A percentile compares a stretch with the other conserved stretches of the same genome.
These are phyloP conservation scores for Candolleomyces efflorescens DNA, from an alignment of 768 basidiomycete genomes.

Conservation along the genomic window DNA sequence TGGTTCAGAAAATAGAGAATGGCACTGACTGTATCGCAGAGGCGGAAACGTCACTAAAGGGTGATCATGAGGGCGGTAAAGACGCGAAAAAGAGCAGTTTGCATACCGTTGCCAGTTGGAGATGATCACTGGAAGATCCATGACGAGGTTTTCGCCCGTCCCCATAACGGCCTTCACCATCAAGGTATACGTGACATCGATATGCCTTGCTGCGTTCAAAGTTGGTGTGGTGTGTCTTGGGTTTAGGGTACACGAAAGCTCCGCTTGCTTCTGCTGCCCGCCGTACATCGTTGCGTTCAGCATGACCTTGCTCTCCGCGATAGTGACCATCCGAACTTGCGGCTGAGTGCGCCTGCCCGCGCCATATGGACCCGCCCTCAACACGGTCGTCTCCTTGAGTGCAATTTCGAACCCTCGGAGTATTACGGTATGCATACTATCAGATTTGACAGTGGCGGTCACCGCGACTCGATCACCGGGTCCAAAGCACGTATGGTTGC, in stretches of 20 bases:
- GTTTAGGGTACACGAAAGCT: conserved; percentile 67
- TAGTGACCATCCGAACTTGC: conserved; percentile 45
- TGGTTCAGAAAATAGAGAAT: not conserved
- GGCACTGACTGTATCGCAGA: not conserved
- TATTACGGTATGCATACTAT: conserved; percentile 60
- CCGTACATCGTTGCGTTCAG: conserved; percentile 73
- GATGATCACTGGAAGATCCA: conserved; percentile 77
- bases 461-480: conserved; percentile 80
- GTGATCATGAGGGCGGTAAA: not conserved
- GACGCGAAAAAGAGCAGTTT: conserved; percentile 23
- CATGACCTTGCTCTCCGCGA: conserved; percentile 69
- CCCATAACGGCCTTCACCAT: conserved; percentile 76
- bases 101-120: conserved; percentile 80
- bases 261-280: conserved; percentile 66
- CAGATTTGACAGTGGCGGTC: conserved; percentile 68
- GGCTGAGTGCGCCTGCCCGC: conserved; percentile 57
- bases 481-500: conserved; percentile 76
- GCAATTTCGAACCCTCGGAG: conserved; percentile 83
- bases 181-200: conserved; percentile 81
- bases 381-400: conserved; percentile 73
- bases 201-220: conserved; percentile 75
- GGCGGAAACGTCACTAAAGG: not conserved
- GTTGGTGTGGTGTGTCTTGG: conserved; percentile 76
- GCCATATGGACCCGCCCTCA: conserved; percentile 56
- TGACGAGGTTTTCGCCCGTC: conserved; percentile 53